Evolutionary conservation across 352 stramenopile genomes (phyloP), one percentile per base, ranked within the genome.

Genomic region (Globisporangium lucens): DNA sequence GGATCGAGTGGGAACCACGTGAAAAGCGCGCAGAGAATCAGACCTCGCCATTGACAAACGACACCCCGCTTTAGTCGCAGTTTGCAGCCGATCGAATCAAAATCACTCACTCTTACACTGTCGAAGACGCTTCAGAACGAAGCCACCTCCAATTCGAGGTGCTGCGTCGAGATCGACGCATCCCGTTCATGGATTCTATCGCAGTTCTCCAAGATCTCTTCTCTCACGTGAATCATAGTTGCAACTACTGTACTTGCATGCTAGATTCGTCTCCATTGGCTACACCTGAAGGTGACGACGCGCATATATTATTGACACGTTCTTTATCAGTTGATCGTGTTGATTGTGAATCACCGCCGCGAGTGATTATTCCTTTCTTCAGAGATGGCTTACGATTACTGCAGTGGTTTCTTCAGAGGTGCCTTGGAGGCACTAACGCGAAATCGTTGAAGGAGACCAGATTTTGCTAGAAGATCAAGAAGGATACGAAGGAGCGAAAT

Each of bases 401-500:
- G 24, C 24, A 4, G 29, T 30, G 29, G 29, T 30, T 30, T 30
- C 29, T 30, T 30, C 29, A 30, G 29, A 30, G 29, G 29, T 30
- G 29, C 29, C 29, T 4, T 2, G 29, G 3, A 4, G 29, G 29
- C 29, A 30, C 29, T 4, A 30, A 30, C 29, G 20, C 1, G 46
- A 24, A 27, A 53, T 53, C 17, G 15, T 53, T 53, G 46, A 53
- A 27, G 20, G 8, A 5, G 46, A 10, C 17, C 46, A 53, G 20
- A 22, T 53, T 53, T 53, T 15, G 17, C n/a, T 53, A 27, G 22
- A 4, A 30, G 29, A 30, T 30, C 29, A 30, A 24, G 15, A 20
- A 53, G 22, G 46, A 53, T 53, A 53, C 46, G 46, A 53, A 53
- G 46, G 46, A 53, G 46, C 46, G 46, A 53, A 22, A 53, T 24